phyloP scores from a whole-genome alignment of 345 rosid genomes.

The sweet orange (Citrus sinensis) region DVS_A1.0 CM039168.1:19657001-19657500 shows the following conservation, averaged over 20 bases:
- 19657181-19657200: slow-evolving; percentile 28
- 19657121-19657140: slow-evolving; percentile 28
- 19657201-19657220: slow-evolving; percentile 16
- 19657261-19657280: slow-evolving; percentile 13
- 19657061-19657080: not conserved
- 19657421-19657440: slow-evolving; percentile 27
- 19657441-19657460: slow-evolving; percentile 31
- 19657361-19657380: slow-evolving; percentile 6
- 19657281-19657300: not conserved
- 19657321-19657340: slow-evolving; percentile 3
- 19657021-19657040: not conserved
- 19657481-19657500: slow-evolving; percentile 4
- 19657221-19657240: slow-evolving; percentile 29
- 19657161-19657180: slow-evolving; percentile 50
- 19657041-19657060: not conserved
- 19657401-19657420: not conserved
- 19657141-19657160: slow-evolving; percentile 35
- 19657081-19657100: slow-evolving; percentile 20
- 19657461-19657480: slow-evolving; percentile 35
- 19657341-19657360: slow-evolving; percentile 14
- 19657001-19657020: not conserved
- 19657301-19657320: not conserved
- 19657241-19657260: slow-evolving; percentile 38
- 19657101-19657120: slow-evolving; percentile 34
- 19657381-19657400: slow-evolving; percentile 30